Base-by-base conservation (phyloP, 306 rosid genomes). In the Gynostemma pentaphyllum region DNA sequence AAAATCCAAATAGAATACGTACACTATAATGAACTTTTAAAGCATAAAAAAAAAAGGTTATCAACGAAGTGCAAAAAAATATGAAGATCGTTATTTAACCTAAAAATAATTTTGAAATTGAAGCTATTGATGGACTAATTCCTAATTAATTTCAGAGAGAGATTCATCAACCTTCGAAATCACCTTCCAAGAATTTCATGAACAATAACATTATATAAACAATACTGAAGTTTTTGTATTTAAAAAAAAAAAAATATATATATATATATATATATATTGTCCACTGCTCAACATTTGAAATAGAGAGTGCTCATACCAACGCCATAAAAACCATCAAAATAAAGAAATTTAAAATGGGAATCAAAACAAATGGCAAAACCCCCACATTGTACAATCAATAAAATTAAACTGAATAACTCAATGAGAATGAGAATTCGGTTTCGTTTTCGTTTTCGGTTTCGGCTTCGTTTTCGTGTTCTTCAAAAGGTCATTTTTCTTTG, bases 401-500 rank as follows among this genome's bases (percentile, higher is more conserved):
- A 60, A 22, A 60, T 60, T 54, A 37, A 28, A 28, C 27, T 15
- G 5, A 52, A 52, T 53, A 29, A 53, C 26, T 60, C 65, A n/a
- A n/a, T n/a, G n/a, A n/a, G n/a, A n/a, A n/a, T n/a, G n/a, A n/a
- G n/a, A n/a, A n/a, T n/a, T n/a, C n/a, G n/a, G n/a, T n/a, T n/a
- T n/a, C n/a, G n/a, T n/a, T 28, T 19, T 18, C 44, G 45, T 15
- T 29, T 21, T 39, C 44, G 55, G n/a, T n/a, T n/a, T 49, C 54
- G 39, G 34, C 18, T 26, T 57, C 64, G 18, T 5, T 34, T 60
- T 60, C 65, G 65, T 37, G 46, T 59, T 59, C 44, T 27, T 34
- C 64, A 21, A 16, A 19, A 56, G 21, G 42, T 56, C 64, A 62
- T 26, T 26, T 53, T 47, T 66, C 45, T 24, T 67, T 22, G 61